phyloP scores from a whole-genome alignment of 2,329 filamentous ascomycete genomes.

The Sporothrix luriei region DNA sequence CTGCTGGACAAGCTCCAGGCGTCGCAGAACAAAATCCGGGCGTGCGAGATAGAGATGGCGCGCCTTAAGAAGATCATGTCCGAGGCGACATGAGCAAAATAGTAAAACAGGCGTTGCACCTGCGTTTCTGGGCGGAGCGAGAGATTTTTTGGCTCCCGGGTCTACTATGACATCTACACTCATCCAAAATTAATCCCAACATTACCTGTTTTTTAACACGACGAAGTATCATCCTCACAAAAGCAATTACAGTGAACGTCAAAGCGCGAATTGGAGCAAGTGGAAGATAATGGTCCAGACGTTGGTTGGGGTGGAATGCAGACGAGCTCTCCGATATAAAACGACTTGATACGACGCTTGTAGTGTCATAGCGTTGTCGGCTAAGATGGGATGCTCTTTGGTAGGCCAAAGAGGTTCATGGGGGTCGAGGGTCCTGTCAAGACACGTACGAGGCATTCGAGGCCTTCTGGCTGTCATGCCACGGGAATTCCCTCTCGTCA shows the following conservation, averaged over 20 bases:
- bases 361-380: slow-evolving; percentile 1
- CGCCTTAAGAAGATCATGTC: slow-evolving; percentile 70
- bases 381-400: too few relatives aligned
- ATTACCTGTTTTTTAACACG: too few relatives aligned
- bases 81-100: slow-evolving; percentile 37
- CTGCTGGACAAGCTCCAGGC: slow-evolving; percentile 70
- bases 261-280: background rate
- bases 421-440: background rate
- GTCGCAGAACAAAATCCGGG: slow-evolving; percentile 74
- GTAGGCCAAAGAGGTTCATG: slow-evolving; percentile 16
- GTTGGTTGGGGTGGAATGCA: background rate
- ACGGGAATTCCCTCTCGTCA: too few relatives aligned
- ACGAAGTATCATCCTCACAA: background rate
- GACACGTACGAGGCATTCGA: too few relatives aligned
- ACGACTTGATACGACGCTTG: slow-evolving; percentile 5
- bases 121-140: background rate
- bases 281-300: slow-evolving; percentile 1
- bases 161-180: background rate
- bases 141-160: background rate
- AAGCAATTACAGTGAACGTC: background rate
- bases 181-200: background rate
- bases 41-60: slow-evolving; percentile 72
- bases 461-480: too few relatives aligned
- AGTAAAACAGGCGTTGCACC: background rate
- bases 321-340: background rate